These are phyloP conservation scores for Acanthamoeba healyi DNA, from an alignment of 208 protist species.

Conservation along the genomic window DNA sequence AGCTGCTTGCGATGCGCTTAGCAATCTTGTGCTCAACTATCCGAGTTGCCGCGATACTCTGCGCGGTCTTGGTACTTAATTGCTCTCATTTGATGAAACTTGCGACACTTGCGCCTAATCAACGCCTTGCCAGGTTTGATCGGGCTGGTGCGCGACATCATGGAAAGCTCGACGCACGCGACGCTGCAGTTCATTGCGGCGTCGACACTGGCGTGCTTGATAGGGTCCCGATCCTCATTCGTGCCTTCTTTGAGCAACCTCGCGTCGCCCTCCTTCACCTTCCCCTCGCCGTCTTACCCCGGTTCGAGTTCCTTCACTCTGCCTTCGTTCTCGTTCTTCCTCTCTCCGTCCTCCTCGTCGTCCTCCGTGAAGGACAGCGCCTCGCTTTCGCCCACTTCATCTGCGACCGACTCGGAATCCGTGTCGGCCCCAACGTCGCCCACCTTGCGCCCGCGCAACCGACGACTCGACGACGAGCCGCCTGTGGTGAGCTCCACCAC, in stretches of 20 bases:
- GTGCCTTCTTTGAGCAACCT: background rate
- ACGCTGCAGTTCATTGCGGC: conserved; percentile 48
- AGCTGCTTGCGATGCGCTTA: conserved; percentile 36
- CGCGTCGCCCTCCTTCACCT: conserved; percentile 14
- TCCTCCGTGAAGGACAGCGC: background rate
- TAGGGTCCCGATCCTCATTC: background rate
- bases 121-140: background rate
- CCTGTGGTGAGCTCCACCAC: background rate
- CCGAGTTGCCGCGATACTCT: conserved; percentile 31
- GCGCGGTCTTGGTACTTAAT: background rate
- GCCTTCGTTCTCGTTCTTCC: conserved; percentile 1
- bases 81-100: background rate
- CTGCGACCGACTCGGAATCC: background rate
- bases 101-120: background rate
- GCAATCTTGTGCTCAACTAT: conserved; percentile 52
- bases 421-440: conserved; percentile 5
- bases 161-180: conserved; percentile 53
- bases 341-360: background rate
- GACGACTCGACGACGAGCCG: background rate
- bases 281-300: background rate
- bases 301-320: background rate
- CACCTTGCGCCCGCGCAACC: background rate
- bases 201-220: conserved; percentile 19
- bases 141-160: conserved; percentile 29
- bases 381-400: background rate